A percentile compares a stretch with the other conserved stretches of the same genome.
These are phyloP conservation scores for Xanthoconium separans DNA, from an alignment of 1,284 basidiomycete genomes.

Conservation along the genomic window DNA sequence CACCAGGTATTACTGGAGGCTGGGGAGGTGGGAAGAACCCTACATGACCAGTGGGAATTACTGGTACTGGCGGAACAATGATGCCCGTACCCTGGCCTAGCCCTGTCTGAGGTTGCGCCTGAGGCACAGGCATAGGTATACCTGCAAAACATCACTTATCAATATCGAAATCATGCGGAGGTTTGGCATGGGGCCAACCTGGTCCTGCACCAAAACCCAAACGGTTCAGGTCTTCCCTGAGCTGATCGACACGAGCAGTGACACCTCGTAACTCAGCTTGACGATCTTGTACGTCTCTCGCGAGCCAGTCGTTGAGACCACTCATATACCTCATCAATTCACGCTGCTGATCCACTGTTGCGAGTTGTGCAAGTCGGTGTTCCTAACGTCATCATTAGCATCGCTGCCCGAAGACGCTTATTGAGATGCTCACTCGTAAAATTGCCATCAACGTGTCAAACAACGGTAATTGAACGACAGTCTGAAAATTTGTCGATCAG, in stretches of 20 bases:
- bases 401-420: background rate
- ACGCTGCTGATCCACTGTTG: slow-evolving; percentile 72
- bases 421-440: slow-evolving; percentile 48
- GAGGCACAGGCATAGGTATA: slow-evolving; percentile 26
- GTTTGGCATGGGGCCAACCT: slow-evolving; percentile 9
- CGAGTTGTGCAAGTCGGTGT: slow-evolving; percentile 67
- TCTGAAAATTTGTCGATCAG: slow-evolving; percentile 35
- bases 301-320: slow-evolving; percentile 71
- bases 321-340: slow-evolving; percentile 76
- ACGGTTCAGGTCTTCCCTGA: slow-evolving; percentile 51
- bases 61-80: slow-evolving; percentile 27
- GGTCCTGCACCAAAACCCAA: slow-evolving; percentile 24
- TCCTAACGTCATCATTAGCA: slow-evolving; percentile 46
- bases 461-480: slow-evolving; percentile 56
- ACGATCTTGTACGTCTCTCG: slow-evolving; percentile 69
- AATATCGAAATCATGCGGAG: slow-evolving; percentile 1
- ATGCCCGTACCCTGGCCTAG: background rate
- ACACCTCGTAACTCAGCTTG: slow-evolving; percentile 69
- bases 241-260: slow-evolving; percentile 57
- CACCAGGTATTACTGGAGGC: slow-evolving; percentile 30
- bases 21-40: slow-evolving; percentile 34
- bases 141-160: slow-evolving; percentile 13
- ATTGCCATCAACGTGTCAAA: slow-evolving; percentile 60
- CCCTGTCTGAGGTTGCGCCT: background rate
- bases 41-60: slow-evolving; percentile 13